Conservation (phyloP, 2,329 filamentous ascomycete species). For the Fonsecaea erecta region DNA sequence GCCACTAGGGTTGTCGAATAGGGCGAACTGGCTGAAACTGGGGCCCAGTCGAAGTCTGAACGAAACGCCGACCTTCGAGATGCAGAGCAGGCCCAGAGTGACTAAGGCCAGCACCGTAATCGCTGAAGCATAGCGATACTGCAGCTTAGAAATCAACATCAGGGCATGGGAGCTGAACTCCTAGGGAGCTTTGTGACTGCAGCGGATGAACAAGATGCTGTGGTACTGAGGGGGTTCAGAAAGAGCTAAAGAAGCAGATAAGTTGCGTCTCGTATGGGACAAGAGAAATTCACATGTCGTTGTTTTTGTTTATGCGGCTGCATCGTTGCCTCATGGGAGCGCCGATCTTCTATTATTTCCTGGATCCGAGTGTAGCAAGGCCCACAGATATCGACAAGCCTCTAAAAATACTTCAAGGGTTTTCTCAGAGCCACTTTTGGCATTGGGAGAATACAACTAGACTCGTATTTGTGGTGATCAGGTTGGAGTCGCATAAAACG, state of each 20-base stretch:
- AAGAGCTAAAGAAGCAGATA: background rate
- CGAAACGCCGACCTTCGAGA: background rate
- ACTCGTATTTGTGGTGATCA: no score
- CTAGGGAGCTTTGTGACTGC: background rate
- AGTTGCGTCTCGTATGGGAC: background rate
- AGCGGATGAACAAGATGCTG: background rate
- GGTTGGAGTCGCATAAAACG: no score
- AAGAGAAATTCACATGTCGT: background rate
- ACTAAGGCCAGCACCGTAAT: background rate
- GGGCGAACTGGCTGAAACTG: background rate
- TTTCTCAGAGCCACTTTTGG: no score
- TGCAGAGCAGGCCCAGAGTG: background rate
- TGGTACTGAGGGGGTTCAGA: background rate
- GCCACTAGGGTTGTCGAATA: background rate
- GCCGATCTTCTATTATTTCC: background rate
- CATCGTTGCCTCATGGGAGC: background rate
- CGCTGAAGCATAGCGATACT: slow-evolving; percentile 5
- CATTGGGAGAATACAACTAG: no score
- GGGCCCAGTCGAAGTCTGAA: background rate
- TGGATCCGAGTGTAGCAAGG: background rate
- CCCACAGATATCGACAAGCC: background rate
- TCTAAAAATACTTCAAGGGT: background rate
- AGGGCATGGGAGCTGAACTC: background rate
- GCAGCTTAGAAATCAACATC: slow-evolving; percentile 8
- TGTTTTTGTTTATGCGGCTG: background rate